Evolutionary conservation across 2,329 filamentous ascomycete species (phyloP).

Genomic region (Berkeleyomyces basicola): DNA sequence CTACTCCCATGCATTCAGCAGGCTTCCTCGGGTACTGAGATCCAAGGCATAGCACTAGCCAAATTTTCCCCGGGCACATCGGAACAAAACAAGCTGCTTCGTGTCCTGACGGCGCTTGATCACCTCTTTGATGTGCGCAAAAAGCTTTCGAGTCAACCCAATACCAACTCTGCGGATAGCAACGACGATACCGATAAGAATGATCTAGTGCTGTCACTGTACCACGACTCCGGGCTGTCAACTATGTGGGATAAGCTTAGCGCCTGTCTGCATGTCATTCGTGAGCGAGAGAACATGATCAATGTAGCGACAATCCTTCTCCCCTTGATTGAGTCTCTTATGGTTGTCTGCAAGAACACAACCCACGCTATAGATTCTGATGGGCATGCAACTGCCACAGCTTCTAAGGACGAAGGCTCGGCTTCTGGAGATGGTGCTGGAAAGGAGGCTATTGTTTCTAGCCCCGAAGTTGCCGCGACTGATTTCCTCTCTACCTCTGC

Average conservation of each 20-base stretch:
- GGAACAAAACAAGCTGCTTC: conserved; percentile 87
- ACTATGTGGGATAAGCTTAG: conserved; percentile 87
- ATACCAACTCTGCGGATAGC: conserved; percentile 45
- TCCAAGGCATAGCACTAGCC: conserved; percentile 81
- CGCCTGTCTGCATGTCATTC: conserved; percentile 72
- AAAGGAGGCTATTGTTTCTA: conserved; percentile 18
- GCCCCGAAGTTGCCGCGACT: conserved; percentile 22
- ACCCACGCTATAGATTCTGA: conserved; percentile 48
- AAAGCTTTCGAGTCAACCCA: conserved; percentile 29
- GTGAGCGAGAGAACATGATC: conserved; percentile 84
- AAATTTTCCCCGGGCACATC: conserved; percentile 95
- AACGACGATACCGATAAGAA: conserved; percentile 61
- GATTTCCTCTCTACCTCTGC: conserved; percentile 42
- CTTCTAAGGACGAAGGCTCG: not conserved
- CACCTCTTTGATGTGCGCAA: conserved; percentile 83
- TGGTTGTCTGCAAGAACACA: conserved; percentile 99
- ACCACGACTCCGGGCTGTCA: conserved; percentile 79
- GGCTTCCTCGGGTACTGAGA: conserved; percentile 78
- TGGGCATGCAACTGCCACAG: not conserved
- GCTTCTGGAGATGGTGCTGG: not conserved
- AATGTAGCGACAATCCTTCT: conserved; percentile 92
- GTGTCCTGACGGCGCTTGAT: conserved; percentile 83
- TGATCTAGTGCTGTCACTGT: conserved; percentile 71
- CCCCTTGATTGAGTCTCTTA: conserved; percentile 85
- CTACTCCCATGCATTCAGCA: conserved; percentile 73